Base-by-base conservation (phyloP, 2,329 filamentous ascomycete species). In the Aspergillus brasiliensis region DNA sequence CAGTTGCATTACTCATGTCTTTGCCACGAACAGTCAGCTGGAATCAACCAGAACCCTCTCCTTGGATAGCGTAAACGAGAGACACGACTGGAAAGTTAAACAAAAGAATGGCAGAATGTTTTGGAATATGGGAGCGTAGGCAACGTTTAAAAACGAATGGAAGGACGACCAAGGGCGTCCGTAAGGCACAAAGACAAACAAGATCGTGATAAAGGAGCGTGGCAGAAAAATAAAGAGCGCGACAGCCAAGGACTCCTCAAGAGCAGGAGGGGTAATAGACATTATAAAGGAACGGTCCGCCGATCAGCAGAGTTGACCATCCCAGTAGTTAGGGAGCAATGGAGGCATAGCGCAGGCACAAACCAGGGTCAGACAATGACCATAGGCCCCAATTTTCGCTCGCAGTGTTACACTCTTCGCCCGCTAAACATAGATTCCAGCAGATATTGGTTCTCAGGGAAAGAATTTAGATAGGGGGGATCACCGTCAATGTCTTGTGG, bases 141-240 rank as follows among this genome's bases (percentile, higher is more conserved):
- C 6, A 28, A 3, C 15, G 17, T 11, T 19, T 28, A n/a, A 27
- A 58, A 61, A 61, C 42, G 59, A 58, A 57, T 48, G 57, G 51
- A 64, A 60, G 19, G 56, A 63, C 59, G 59, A 52, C 42, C 58
- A 34, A 65, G 42, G 52, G 38, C 59, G 62, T 52, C 53, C 48
- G 51, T 48, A 44, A 56, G n/a, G 19, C 48, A 11, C 28, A 51
- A 40, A 47, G 40, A 46, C 31, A 44, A 38, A 11, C 27, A 42
- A 23, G 38, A 55, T 51, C 21, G 52, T 57, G 19, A 54, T 46
- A 48, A 48, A 44, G 52, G 37, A 55, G 37, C 23, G 52, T 28
- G 60, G 51, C 48, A 48, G n/a, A n/a, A 31, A 37, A 54, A 37
- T 38, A 31, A 49, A 55, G 34, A 31, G 10, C 31, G 31, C 38